Percentiles rank a stretch among this genome's conserved stretches.
phyloP scores from a whole-genome alignment of 371 early-diverging fungal genomes.

The Mortierella sp. region DNA sequence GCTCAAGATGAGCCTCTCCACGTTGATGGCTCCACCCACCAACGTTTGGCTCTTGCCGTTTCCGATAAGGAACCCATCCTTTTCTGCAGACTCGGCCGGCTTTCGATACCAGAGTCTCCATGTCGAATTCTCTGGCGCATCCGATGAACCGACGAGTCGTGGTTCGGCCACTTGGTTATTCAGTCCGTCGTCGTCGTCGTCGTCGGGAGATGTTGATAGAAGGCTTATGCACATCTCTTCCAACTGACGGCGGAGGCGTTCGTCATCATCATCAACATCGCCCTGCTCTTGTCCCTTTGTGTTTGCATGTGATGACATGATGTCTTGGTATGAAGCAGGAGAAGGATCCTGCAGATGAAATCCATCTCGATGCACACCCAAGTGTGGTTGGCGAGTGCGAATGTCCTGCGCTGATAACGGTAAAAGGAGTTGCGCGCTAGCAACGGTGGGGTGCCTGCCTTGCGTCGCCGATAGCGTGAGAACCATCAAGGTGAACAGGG shows the following conservation, averaged over 20 bases:
- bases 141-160: neutral
- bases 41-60: conserved; percentile 35
- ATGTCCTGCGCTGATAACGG: neutral
- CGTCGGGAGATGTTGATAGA: neutral
- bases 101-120: conserved; percentile 43
- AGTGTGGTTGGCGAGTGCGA: no score
- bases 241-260: neutral
- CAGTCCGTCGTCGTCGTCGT: no score
- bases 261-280: no score
- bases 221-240: conserved; percentile 2
- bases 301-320: no score
- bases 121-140: conserved; percentile 20
- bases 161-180: conserved; percentile 2
- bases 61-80: conserved; percentile 32
- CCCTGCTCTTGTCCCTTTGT: no score
- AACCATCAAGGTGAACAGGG: neutral
- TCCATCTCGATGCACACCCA: no score
- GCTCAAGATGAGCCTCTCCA: conserved; percentile 28
- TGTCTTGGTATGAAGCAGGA: no score
- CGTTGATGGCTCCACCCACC: conserved; percentile 35
- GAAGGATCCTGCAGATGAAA: no score
- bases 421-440: neutral
- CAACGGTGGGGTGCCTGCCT: no score
- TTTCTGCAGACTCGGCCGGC: conserved; percentile 17
- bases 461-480: neutral